These are phyloP conservation scores for Ceratobasidium sp. DNA, from an alignment of 1,284 basidiomycete species.

Conservation along the genomic window DNA sequence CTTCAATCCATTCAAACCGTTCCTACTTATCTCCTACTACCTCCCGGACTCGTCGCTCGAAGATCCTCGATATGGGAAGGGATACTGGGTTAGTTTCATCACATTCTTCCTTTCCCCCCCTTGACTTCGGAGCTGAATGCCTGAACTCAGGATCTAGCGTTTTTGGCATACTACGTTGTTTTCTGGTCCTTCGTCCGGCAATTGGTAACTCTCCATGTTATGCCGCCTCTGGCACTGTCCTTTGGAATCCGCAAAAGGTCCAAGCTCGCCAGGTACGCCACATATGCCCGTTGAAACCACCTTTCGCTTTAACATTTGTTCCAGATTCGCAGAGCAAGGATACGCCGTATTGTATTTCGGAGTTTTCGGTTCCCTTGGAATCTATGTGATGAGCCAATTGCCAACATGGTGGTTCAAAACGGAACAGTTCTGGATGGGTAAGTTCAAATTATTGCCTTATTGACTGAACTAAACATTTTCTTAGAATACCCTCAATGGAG, in stretches of 20 bases:
- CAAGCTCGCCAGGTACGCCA: constrained; percentile 67
- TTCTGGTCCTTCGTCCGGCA: constrained; percentile 94
- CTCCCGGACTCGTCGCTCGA: constrained; percentile 61
- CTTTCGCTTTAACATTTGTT: neutral
- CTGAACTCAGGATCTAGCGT: constrained; percentile 68
- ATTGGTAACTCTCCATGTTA: constrained; percentile 72
- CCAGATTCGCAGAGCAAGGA: constrained; percentile 82
- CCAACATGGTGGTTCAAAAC: constrained; percentile 92
- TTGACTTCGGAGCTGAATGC: constrained; percentile 19
- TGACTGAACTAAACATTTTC: neutral
- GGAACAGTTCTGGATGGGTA: constrained; percentile 81
- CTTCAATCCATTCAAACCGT: constrained; percentile 75
- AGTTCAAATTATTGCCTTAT: neutral
- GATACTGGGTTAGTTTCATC: constrained; percentile 53
- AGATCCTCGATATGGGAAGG: constrained; percentile 76
- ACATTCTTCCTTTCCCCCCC: neutral
- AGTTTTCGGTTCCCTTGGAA: constrained; percentile 73
- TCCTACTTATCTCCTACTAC: constrained; percentile 82
- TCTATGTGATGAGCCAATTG: constrained; percentile 85
- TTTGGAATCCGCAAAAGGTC: constrained; percentile 67
- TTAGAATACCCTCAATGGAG: constrained; percentile 87
- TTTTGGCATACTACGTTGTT: constrained; percentile 86
- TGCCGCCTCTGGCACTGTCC: constrained; percentile 71
- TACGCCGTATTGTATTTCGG: constrained; percentile 86
- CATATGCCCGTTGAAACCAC: neutral